Evolutionary conservation across 2,329 filamentous ascomycete species (phyloP).

Genomic region (Fonsecaea pedrosoi): DNA sequence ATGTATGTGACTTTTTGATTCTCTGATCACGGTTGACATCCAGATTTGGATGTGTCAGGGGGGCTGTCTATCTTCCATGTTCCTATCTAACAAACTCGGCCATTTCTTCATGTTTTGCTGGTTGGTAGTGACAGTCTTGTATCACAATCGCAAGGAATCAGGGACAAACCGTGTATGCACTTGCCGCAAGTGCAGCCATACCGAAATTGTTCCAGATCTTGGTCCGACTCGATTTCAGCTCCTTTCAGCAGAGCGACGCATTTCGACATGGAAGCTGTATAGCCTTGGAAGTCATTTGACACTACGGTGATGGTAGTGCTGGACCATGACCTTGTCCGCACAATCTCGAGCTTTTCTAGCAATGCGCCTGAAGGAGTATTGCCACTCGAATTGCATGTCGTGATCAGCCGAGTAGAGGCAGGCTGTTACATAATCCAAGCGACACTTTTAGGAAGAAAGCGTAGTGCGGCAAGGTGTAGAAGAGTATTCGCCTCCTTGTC

Average conservation of each 20-base stretch:
- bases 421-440: slow-evolving; percentile 43
- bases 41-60: no score
- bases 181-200: slow-evolving; percentile 50
- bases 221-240: slow-evolving; percentile 4
- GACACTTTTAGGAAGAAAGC: slow-evolving; percentile 38
- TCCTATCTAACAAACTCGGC: no score
- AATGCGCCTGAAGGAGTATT: slow-evolving; percentile 46
- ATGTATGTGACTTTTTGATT: no score
- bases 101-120: no score
- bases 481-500: slow-evolving; percentile 39
- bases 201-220: slow-evolving; percentile 41
- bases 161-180: slow-evolving; percentile 42
- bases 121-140: no score
- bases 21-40: no score
- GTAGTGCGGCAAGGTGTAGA: slow-evolving; percentile 41
- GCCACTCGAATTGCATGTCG: slow-evolving; percentile 42
- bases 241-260: slow-evolving; percentile 42
- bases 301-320: slow-evolving; percentile 29
- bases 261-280: slow-evolving; percentile 43
- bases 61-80: no score
- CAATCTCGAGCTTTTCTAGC: slow-evolving; percentile 41
- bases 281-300: slow-evolving; percentile 30
- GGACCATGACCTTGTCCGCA: slow-evolving; percentile 37
- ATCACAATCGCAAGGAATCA: no score
- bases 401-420: slow-evolving; percentile 21